Evolutionary conservation across 768 basidiomycete genomes (phyloP).

Genomic region (Hygrophoropsis aurantiaca): DNA sequence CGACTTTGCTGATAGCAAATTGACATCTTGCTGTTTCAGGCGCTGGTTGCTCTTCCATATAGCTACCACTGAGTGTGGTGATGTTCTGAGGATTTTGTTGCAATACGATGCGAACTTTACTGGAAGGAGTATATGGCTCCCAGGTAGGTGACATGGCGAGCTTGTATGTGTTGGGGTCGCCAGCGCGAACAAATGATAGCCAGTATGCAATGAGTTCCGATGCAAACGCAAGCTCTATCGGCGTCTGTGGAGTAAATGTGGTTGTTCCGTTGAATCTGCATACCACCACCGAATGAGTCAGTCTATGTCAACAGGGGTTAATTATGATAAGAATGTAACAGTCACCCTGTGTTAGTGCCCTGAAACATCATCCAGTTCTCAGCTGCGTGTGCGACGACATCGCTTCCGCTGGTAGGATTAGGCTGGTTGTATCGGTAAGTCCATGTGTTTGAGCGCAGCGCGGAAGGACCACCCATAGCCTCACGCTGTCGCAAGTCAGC

Average conservation of each 20-base stretch:
- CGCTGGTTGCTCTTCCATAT: constrained; percentile 37
- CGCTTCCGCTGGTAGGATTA: constrained; percentile 40
- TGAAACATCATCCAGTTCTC: constrained; percentile 73
- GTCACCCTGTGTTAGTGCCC: constrained; percentile 59
- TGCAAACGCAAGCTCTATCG: constrained; percentile 50
- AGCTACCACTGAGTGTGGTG: constrained; percentile 38
- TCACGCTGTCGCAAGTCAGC: constrained; percentile 32
- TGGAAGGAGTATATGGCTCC: constrained; percentile 34
- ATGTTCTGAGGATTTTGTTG: constrained; percentile 34
- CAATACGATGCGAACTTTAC: constrained; percentile 44
- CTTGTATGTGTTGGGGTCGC: constrained; percentile 56
- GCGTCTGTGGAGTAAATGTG: constrained; percentile 45
- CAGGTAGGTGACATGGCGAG: constrained; percentile 51
- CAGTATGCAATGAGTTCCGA: constrained; percentile 64
- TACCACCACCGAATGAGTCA: not conserved
- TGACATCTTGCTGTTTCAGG: constrained; percentile 38
- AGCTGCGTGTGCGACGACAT: constrained; percentile 47
- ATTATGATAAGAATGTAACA: no score
- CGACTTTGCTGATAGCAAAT: constrained; percentile 35
- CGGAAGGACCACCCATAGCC: constrained; percentile 45
- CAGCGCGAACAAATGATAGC: constrained; percentile 61
- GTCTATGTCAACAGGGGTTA: no score
- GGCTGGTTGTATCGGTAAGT: constrained; percentile 62
- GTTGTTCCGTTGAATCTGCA: constrained; percentile 52
- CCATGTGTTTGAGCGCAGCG: constrained; percentile 38